Evolutionary conservation across 2,329 filamentous ascomycete species (phyloP), one percentile per base, ranked within the genome.

Genomic region (Lasiodiplodia hormozganensis): DNA sequence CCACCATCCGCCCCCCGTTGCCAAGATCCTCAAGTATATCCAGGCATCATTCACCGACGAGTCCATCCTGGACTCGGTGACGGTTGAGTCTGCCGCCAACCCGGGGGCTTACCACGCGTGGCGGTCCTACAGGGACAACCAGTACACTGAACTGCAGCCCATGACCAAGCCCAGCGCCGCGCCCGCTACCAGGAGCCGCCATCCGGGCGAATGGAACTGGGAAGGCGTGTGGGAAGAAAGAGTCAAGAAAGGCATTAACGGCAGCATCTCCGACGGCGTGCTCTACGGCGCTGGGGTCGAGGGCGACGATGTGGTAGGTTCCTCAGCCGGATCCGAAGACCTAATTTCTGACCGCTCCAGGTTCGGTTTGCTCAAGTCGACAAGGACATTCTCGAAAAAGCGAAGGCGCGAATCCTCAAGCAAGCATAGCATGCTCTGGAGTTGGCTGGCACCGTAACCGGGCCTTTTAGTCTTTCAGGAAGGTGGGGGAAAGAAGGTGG

Each of bases 151-250:
- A 34, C 28, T 57, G 40, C 68, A 53, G 23, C 62, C 60, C 38
- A 64, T 65, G 60, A 67, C 52, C 56, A 62, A 69, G 23, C 28
- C 25, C n/a, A 49, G 21, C 28, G 40, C 10, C n/a, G 31, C 54
- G 16, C 60, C 76, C 11, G 78, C 73, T 73, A 86, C 79, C 74
- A 80, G 82, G 82, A 87, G 81, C 69, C 82, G 89, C 70, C 84
- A 86, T 62, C 93, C 93, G 0, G 92, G 91, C 7, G 91, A 97
- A 74, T 98, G 95, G 95, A 97, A 97, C 76, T 98, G 95, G 95
- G 93, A 97, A 75, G 94, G 95, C 0, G 95, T 98, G 0, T 99
- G 95, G 95, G 92, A 96, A 77, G 91, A 94, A 71, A 87, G 95
- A 67, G 94, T 97, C 0, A 90, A 88, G 79, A 92, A 91, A 78